Conservation (phyloP, 441 rosid species). For the Theobroma grandiflorum region DNA sequence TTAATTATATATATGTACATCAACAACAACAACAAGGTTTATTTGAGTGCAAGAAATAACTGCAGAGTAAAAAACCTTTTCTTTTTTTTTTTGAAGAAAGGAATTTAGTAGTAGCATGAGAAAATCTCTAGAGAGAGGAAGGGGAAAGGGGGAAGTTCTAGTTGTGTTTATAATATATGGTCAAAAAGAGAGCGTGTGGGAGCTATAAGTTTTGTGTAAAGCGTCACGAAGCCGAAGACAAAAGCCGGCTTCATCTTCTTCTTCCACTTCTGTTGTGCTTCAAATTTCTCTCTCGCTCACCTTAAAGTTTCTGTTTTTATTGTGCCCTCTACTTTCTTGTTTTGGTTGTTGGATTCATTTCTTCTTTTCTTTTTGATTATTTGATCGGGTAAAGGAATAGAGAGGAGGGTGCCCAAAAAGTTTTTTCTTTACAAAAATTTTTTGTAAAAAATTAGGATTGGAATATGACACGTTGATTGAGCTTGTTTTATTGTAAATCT, state of each 20-base stretch:
- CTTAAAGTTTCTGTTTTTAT: conserved; percentile 9
- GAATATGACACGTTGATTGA: conserved; percentile 36
- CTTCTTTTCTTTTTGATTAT: not conserved
- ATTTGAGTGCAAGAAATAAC: not conserved
- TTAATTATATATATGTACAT: too few species aligned
- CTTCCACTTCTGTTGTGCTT: conserved; percentile 23
- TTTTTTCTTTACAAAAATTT: not conserved
- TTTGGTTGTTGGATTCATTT: conserved; percentile 25
- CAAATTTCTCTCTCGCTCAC: not conserved
- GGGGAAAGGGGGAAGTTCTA: not conserved
- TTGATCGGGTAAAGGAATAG: conserved; percentile 17
- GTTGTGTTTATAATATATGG: not conserved
- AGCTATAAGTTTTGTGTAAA: not conserved
- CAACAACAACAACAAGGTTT: not conserved
- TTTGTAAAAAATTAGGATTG: conserved; percentile 13
- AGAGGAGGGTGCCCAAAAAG: conserved; percentile 4
- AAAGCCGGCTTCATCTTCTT: conserved; percentile 39
- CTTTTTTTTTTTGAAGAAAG: not conserved
- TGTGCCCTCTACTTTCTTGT: not conserved
- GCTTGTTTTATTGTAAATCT: conserved; percentile 26
- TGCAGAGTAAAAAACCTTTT: not conserved
- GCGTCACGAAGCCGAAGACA: conserved; percentile 31
- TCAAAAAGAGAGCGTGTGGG: conserved; percentile 20
- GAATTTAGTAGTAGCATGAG: not conserved
- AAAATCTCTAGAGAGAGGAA: not conserved